phyloP scores from a whole-genome alignment of 148 eudicot species.

The Fagopyrum tataricum region DNA sequence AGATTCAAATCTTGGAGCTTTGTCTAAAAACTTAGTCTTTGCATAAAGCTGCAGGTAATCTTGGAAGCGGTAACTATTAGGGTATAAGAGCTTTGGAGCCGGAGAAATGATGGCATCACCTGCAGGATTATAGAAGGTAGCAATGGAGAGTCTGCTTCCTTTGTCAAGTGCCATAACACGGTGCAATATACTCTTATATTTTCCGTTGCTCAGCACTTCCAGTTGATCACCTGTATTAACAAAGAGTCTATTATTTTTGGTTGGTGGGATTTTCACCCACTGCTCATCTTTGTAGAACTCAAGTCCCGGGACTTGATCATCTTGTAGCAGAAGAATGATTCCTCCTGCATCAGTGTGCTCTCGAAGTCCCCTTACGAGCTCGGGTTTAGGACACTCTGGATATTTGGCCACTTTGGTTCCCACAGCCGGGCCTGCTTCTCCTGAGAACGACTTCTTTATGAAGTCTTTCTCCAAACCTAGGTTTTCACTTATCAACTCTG shows the following conservation, averaged over 20 bases:
- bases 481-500: conserved; percentile 68
- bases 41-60: conserved; percentile 64
- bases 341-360: conserved; percentile 95
- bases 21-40: conserved; percentile 60
- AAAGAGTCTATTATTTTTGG: conserved; percentile 63
- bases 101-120: conserved; percentile 64
- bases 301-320: conserved; percentile 82
- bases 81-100: conserved; percentile 47
- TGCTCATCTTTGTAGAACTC: conserved; percentile 62
- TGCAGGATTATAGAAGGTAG: conserved; percentile 85
- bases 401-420: conserved; percentile 86
- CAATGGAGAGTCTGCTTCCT: conserved; percentile 69
- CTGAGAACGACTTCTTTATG: conserved; percentile 51
- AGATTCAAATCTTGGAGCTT: conserved; percentile 50
- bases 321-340: conserved; percentile 75
- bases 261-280: conserved; percentile 78
- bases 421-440: conserved; percentile 49
- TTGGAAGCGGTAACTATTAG: conserved; percentile 34
- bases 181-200: conserved; percentile 61
- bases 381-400: conserved; percentile 73
- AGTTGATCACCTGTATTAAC: conserved; percentile 76
- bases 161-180: conserved; percentile 58
- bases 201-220: conserved; percentile 68
- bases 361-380: conserved; percentile 63
- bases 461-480: conserved; percentile 50